Evolutionary conservation across 2,329 filamentous ascomycete species (phyloP).

Genomic region (Coniochaeta pulveracea): DNA sequence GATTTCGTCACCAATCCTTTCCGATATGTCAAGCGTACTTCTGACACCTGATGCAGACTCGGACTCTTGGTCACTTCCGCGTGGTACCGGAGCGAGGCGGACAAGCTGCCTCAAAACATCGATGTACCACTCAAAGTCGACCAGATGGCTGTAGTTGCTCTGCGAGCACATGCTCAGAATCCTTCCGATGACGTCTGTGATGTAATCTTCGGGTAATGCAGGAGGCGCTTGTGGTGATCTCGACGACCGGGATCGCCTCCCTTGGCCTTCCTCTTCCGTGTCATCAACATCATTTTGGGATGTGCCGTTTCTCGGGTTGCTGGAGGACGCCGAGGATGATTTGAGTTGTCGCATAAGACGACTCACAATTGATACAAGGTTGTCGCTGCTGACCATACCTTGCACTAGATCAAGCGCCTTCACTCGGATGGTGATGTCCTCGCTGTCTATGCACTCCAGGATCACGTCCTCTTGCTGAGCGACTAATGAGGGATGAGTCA

Average conservation of each 20-base stretch:
- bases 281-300: conserved; percentile 31
- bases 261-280: conserved; percentile 34
- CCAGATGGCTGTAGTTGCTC: conserved; percentile 75
- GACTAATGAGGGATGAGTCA: conserved; percentile 79
- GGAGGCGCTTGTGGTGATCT: conserved; percentile 31
- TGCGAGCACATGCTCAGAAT: conserved; percentile 84
- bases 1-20: conserved; percentile 71
- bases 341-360: conserved; percentile 81
- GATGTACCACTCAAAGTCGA: conserved; percentile 97
- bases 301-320: conserved; percentile 21
- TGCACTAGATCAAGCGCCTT: conserved; percentile 85
- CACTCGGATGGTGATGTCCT: conserved; percentile 90
- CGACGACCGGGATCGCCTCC: conserved; percentile 13
- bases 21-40: conserved; percentile 41
- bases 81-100: conserved; percentile 49
- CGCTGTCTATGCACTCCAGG: conserved; percentile 87
- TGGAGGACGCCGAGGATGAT: conserved; percentile 38
- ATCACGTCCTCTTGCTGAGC: conserved; percentile 93
- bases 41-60: neutral
- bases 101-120: conserved; percentile 80
- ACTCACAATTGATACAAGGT: conserved; percentile 72
- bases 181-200: conserved; percentile 66
- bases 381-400: conserved; percentile 86
- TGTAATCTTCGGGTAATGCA: conserved; percentile 77
- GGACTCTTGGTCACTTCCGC: conserved; percentile 19